Percentiles rank a stretch among this genome's conserved stretches.
These are phyloP conservation scores for Plenodomus biglobosus DNA, from an alignment of 2,329 filamentous ascomycete species.

Conservation along the genomic window DNA sequence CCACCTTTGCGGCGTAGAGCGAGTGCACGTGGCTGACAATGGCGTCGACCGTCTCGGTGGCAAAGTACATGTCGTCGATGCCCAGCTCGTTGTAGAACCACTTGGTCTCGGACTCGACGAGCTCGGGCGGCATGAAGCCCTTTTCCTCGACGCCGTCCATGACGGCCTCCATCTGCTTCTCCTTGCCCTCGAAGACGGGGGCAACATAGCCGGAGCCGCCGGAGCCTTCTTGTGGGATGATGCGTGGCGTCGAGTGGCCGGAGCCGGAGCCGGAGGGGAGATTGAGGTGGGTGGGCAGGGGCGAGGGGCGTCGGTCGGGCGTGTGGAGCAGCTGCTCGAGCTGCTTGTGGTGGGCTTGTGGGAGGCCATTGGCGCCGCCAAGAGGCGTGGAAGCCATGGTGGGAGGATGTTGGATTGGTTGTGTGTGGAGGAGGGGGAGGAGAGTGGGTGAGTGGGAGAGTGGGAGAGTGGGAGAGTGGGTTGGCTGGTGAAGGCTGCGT, in stretches of 20 bases:
- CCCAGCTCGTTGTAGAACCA: constrained; percentile 99
- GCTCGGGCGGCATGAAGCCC: constrained; percentile 81
- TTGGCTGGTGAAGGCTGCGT: too few relatives aligned
- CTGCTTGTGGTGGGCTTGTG: constrained; percentile 55
- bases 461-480: too few relatives aligned
- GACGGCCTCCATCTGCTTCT: constrained; percentile 83
- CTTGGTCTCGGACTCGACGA: constrained; percentile 80
- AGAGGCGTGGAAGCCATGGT: constrained; percentile 39
- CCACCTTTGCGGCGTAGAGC: constrained; percentile 94
- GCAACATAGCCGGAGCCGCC: constrained; percentile 88
- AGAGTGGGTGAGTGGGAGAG: too few relatives aligned
- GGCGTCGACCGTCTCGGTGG: constrained; percentile 80
- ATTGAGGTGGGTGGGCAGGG: constrained; percentile 82
- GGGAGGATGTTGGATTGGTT: constrained; percentile 4
- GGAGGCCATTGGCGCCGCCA: constrained; percentile 26
- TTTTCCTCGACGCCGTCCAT: constrained; percentile 76
- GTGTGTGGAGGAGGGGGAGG: too few relatives aligned
- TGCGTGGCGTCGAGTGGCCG: constrained; percentile 59
- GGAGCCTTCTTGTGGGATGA: constrained; percentile 77
- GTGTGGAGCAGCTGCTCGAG: constrained; percentile 57
- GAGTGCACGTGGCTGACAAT: constrained; percentile 95
- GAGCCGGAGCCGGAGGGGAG: constrained; percentile 64
- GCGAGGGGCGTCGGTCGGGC: constrained; percentile 71
- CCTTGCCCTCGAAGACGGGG: constrained; percentile 89
- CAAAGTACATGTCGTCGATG: constrained; percentile 98